These are phyloP conservation scores for Aphanomyces invadans DNA, from an alignment of 352 stramenopile species.

Conservation along the genomic window DNA sequence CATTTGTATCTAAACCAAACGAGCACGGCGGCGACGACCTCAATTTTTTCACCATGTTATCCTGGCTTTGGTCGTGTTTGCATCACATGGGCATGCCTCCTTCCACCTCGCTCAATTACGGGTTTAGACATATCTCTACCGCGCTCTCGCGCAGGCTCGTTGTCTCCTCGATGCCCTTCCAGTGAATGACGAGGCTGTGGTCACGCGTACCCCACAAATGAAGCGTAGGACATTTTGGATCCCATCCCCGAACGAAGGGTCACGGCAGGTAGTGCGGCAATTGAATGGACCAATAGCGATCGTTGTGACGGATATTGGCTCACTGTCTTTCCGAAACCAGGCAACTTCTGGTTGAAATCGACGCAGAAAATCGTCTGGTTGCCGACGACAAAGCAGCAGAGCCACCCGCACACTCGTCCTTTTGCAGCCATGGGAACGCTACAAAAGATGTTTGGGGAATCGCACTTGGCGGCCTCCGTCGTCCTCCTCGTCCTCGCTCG, in stretches of 20 bases:
- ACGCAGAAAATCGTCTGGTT: background rate
- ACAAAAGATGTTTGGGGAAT: background rate
- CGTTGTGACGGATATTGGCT: background rate
- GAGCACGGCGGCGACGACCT: conserved; percentile 3
- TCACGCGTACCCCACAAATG: too few species aligned
- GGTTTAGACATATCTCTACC: too few species aligned
- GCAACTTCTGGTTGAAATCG: too few species aligned
- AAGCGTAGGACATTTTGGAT: too few species aligned
- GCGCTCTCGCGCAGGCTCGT: too few species aligned
- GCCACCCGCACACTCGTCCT: too few species aligned
- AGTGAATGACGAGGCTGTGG: too few species aligned
- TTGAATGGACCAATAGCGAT: background rate
- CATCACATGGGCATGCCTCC: background rate
- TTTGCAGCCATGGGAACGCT: background rate
- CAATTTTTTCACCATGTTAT: background rate
- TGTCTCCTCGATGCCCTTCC: too few species aligned
- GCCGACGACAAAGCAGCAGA: background rate
- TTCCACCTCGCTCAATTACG: conserved; percentile 14
- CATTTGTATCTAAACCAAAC: conserved; percentile 10
- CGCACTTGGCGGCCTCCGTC: conserved; percentile 53
- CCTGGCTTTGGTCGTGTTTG: conserved; percentile 13
- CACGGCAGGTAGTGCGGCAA: background rate
- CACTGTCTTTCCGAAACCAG: background rate
- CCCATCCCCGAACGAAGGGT: background rate
- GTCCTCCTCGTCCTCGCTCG: conserved; percentile 65